These are phyloP conservation scores for Epichloe gansuensis DNA, from an alignment of 2,329 filamentous ascomycete species.

Conservation along the genomic window DNA sequence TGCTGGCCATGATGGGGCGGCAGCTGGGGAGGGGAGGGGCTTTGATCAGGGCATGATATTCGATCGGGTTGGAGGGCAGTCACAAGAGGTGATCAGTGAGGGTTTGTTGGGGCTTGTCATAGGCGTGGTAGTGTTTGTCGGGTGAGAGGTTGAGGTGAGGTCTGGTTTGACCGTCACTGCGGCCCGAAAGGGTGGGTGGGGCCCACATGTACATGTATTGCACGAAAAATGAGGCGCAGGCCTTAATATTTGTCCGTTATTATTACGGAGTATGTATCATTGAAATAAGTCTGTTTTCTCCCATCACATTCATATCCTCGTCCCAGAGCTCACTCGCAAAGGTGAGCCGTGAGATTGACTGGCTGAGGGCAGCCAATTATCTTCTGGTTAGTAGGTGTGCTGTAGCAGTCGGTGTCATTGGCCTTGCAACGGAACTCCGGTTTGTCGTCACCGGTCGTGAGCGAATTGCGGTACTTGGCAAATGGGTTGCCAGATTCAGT, in stretches of 20 bases:
- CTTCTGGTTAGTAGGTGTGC: conserved; percentile 24
- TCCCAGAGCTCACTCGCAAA: conserved; percentile 14
- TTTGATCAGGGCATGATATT: not conserved
- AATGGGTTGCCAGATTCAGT: conserved; percentile 30
- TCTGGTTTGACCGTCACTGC: too few species aligned
- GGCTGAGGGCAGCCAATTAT: conserved; percentile 29
- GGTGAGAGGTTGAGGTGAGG: too few species aligned
- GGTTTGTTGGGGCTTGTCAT: too few species aligned
- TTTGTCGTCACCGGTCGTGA: conserved; percentile 26
- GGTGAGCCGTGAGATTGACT: conserved; percentile 21
- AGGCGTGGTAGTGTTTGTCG: too few species aligned
- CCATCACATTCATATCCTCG: not conserved
- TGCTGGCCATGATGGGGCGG: not conserved
- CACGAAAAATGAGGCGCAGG: too few species aligned
- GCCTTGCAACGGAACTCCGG: conserved; percentile 26
- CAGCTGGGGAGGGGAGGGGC: not conserved
- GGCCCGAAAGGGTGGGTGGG: too few species aligned
- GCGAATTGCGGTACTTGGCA: conserved; percentile 21
- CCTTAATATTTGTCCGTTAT: too few species aligned
- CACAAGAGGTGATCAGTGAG: too few species aligned
- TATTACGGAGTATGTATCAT: too few species aligned
- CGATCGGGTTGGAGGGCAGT: not conserved
- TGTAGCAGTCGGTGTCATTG: conserved; percentile 26
- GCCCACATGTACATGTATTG: too few species aligned
- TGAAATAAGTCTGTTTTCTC: too few species aligned